Base-by-base conservation (phyloP, 371 early-diverging fungal species). In the Dipsacomyces acuminosporus region DNA sequence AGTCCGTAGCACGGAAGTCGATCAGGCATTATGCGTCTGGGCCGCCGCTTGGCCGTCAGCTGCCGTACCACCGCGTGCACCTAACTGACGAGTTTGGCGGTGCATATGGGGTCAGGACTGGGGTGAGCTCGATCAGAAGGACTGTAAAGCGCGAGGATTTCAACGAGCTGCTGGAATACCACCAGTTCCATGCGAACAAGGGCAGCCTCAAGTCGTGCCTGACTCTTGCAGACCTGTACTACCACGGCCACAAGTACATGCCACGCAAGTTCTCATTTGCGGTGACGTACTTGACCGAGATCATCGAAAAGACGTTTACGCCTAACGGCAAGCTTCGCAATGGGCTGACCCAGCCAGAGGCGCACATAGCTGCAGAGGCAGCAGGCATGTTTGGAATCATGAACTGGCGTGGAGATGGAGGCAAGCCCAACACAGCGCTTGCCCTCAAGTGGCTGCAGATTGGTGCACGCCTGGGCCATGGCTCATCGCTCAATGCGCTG, bases 371-470 rank as follows among this genome's bases (percentile, higher is more conserved):
- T 2, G 88, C 88, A 3, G 71, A 84, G 54, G 89, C 93, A 0
- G 87, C 90, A 8, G 89, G 87, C 0, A 80, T 83, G 53, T 56
- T 90, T 9, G 98, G 96, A 0, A 59, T 75, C 17, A 95, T 97
- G 94, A 82, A 88, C 58, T 80, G 86, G 85, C 83, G 96, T 35
- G 98, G 96, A 26, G 95, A 94, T 62, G 93, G 93, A 20, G 85
- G 83, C n/a, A 48, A 74, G 3, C 73, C 53, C 11, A 74, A 82
- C 56, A 72, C 80, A 3, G 61, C 53, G 5, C 78, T 70, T 11
- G 96, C 96, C 0, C 51, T 79, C 18, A 30, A 71, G 38, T 95
- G 91, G 89, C 93, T 94, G 64, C 65, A 74, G 23, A 53, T 78
- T 2, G 94, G 90, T 5, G 79, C 80, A 0, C 56, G 72, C 49